Conservation (phyloP, 164 flowering plant genomes). For the Dillenia turbinata region DNA sequence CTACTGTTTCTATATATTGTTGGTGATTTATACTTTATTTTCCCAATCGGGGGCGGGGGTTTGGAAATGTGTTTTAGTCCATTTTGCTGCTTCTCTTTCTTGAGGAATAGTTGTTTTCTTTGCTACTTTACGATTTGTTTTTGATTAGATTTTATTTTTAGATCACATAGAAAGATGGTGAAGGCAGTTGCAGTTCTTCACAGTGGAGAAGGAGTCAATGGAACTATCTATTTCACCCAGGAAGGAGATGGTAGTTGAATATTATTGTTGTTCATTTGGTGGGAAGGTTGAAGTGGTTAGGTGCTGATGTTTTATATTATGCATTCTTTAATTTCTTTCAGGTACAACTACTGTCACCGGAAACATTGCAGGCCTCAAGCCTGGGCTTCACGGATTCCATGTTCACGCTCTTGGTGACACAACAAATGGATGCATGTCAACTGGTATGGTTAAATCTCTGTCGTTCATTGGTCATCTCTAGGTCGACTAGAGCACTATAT, state of each 20-base stretch:
- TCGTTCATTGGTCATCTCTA: background rate
- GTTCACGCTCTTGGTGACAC: conserved; percentile 98
- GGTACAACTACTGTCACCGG: conserved; percentile 87
- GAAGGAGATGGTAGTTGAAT: conserved; percentile 75
- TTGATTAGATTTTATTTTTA: conserved; percentile 18
- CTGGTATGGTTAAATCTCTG: conserved; percentile 41
- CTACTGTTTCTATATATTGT: too few relatives aligned
- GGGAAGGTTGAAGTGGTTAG: too few relatives aligned
- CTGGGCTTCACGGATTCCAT: conserved; percentile 96
- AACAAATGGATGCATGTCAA: conserved; percentile 97
- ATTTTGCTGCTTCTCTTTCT: too few relatives aligned
- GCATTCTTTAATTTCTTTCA: conserved; percentile 12
- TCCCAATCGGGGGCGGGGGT: too few relatives aligned
- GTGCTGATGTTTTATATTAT: background rate
- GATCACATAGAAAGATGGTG: conserved; percentile 79
- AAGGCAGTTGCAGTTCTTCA: conserved; percentile 88
- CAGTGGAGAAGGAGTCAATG: conserved; percentile 70
- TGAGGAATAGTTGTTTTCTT: background rate
- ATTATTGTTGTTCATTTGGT: background rate
- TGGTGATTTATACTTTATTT: too few relatives aligned
- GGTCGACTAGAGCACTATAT: background rate
- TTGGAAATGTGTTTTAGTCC: too few relatives aligned
- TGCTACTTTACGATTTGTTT: background rate
- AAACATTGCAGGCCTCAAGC: conserved; percentile 69
- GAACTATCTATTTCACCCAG: conserved; percentile 67